These are phyloP conservation scores for Fagopyrum tataricum DNA, from an alignment of 148 eudicot genomes.

Conservation along the genomic window DNA sequence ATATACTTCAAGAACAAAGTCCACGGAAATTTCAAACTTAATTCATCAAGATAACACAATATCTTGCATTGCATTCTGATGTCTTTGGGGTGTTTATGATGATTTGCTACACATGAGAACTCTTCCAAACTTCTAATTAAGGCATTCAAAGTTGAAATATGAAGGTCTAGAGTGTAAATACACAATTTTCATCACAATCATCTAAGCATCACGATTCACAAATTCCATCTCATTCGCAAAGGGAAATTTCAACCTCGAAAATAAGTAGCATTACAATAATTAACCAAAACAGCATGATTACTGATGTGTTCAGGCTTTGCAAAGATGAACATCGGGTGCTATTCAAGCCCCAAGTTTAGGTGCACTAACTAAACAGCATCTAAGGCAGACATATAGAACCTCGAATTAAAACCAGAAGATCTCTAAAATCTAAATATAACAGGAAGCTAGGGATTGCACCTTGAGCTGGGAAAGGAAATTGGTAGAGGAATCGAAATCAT, in stretches of 20 bases:
- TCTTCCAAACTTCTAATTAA: background rate
- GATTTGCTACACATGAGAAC: background rate
- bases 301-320: background rate
- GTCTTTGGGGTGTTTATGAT: background rate
- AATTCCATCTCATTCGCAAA: background rate
- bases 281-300: background rate
- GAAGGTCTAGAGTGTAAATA: background rate
- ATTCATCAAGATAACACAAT: background rate
- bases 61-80: background rate
- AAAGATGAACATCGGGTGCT: background rate
- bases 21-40: background rate
- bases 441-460: constrained; percentile 37
- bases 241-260: no score
- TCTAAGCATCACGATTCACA: background rate
- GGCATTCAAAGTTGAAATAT: background rate
- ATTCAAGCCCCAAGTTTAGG: background rate
- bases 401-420: background rate
- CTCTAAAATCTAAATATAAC: background rate
- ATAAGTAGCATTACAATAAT: no score
- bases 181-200: background rate
- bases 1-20: background rate
- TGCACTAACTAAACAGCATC: background rate
- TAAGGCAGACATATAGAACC: background rate
- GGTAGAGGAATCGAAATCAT: constrained; percentile 48
- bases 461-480: constrained; percentile 70